Conservation (phyloP, 352 stramenopile species). For the Pythium coloratum region DNA sequence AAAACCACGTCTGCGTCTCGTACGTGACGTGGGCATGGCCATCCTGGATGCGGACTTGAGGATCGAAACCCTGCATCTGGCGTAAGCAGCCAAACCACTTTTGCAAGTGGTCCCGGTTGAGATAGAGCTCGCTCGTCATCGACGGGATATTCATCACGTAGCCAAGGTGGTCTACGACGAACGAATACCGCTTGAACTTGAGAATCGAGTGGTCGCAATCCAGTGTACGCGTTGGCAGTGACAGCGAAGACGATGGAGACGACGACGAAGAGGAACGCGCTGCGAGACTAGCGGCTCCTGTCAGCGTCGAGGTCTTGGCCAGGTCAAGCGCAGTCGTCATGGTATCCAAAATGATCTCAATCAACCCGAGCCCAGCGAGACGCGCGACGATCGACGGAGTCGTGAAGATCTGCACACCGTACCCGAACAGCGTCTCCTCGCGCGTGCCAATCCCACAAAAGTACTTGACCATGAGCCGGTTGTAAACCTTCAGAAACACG, state of each 20-base stretch:
- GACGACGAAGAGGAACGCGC: constrained; percentile 23
- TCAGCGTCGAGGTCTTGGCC: constrained; percentile 46
- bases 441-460: constrained; percentile 88
- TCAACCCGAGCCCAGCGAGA: constrained; percentile 54
- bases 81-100: constrained; percentile 75
- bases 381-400: constrained; percentile 87
- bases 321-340: constrained; percentile 76
- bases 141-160: constrained; percentile 94
- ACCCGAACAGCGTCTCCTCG: constrained; percentile 89
- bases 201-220: constrained; percentile 91
- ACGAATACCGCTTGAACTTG: constrained; percentile 92
- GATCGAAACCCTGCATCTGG: constrained; percentile 80
- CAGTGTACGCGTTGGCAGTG: constrained; percentile 47
- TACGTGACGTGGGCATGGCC: constrained; percentile 92
- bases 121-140: constrained; percentile 60
- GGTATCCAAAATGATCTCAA: constrained; percentile 78
- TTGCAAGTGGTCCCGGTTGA: constrained; percentile 50
- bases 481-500: constrained; percentile 85
- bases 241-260: constrained; percentile 24
- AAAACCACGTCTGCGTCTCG: constrained; percentile 93
- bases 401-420: constrained; percentile 94
- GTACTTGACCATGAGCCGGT: constrained; percentile 86
- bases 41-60: constrained; percentile 72
- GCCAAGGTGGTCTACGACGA: constrained; percentile 92
- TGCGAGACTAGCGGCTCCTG: constrained; percentile 27